Evolutionary conservation across 1,139 yeast species (phyloP), one percentile per base, ranked within the genome.

Genomic region (Hyphopichia pseudoburtonii): DNA sequence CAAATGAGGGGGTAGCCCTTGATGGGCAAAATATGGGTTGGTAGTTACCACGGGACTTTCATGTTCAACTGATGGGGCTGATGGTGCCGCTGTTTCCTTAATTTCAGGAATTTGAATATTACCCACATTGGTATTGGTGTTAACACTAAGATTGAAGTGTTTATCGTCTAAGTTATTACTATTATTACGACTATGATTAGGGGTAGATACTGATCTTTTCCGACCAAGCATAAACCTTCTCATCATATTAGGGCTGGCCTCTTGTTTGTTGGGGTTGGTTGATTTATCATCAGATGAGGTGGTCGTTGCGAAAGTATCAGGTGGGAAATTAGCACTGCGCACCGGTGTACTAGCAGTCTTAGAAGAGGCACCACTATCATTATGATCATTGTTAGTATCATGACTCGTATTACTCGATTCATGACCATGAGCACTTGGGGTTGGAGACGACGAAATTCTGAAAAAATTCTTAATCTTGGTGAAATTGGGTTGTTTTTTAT

Each of bases 1-100:
- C 33, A 67, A 55, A 46, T 77, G 81, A 4, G 78, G 78, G 3
- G 82, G 82, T 8, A 73, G 53, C 0, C 82, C 82, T 45, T 77
- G 82, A 45, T 73, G 76, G 5, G 72, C 73, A 52, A 77, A 77
- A 51, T 73, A 72, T 35, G 73, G 68, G 46, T 68, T 76, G 4
- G 73, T 63, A 3, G 62, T 54, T n/a, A 68, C 64, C 8, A 67
- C 63, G 0, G 66, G 64, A 37, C 63, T 57, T 7, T 46, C 46
- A n/a, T n/a, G n/a, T n/a, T n/a, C n/a, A n/a, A n/a, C n/a, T n/a
- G n/a, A n/a, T n/a, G n/a, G n/a, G 4, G 44, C 37, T 6, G 36
- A 19, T 26, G 30, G 18, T 21, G 41, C 23, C 25, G 32, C 41
- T 39, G 43, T 37, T 35, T 37, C 52, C 41, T 47, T 54, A 36